Evolutionary conservation across 768 basidiomycete species (phyloP).

Genomic region (Inosperma sp.): DNA sequence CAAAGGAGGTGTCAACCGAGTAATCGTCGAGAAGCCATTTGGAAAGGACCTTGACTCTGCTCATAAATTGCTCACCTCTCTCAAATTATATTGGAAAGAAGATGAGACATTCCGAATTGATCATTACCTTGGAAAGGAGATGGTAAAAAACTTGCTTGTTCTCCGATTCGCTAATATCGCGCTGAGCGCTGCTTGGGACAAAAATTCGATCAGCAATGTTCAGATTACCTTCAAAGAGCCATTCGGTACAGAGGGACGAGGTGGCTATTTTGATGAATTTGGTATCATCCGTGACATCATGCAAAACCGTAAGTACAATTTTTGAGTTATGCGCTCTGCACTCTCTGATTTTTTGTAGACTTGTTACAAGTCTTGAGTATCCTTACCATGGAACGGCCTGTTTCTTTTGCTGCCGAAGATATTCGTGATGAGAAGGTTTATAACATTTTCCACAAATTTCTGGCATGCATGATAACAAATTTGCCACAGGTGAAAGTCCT

Average conservation of each 20-base stretch:
- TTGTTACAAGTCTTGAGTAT: slow-evolving; percentile 92
- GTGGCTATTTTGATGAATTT: slow-evolving; percentile 99
- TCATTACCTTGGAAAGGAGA: slow-evolving; percentile 99
- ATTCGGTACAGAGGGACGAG: slow-evolving; percentile 98
- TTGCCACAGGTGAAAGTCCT: slow-evolving; percentile 85
- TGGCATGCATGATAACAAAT: slow-evolving; percentile 7
- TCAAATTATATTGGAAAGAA: slow-evolving; percentile 89
- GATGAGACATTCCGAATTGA: slow-evolving; percentile 99
- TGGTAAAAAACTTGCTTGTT: slow-evolving; percentile 98
- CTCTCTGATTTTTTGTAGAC: slow-evolving; percentile 49
- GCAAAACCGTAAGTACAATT: slow-evolving; percentile 83
- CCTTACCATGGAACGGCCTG: slow-evolving; percentile 96
- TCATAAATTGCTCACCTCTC: slow-evolving; percentile 64
- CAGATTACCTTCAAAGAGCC: slow-evolving; percentile 99
- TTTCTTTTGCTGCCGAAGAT: slow-evolving; percentile 95
- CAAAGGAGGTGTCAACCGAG: slow-evolving; percentile 73
- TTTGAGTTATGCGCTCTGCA: slow-evolving; percentile 9
- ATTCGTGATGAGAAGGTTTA: slow-evolving; percentile 96
- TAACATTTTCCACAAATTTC: slow-evolving; percentile 4
- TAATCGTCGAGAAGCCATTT: slow-evolving; percentile 98
- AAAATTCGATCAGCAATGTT: slow-evolving; percentile 92
- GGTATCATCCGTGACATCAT: slow-evolving; percentile 97
- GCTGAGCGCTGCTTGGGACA: slow-evolving; percentile 88
- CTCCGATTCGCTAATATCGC: slow-evolving; percentile 94
- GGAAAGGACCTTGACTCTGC: slow-evolving; percentile 90